Conservation (phyloP, 164 flowering plant species). For the Litsea cubeba region DNA sequence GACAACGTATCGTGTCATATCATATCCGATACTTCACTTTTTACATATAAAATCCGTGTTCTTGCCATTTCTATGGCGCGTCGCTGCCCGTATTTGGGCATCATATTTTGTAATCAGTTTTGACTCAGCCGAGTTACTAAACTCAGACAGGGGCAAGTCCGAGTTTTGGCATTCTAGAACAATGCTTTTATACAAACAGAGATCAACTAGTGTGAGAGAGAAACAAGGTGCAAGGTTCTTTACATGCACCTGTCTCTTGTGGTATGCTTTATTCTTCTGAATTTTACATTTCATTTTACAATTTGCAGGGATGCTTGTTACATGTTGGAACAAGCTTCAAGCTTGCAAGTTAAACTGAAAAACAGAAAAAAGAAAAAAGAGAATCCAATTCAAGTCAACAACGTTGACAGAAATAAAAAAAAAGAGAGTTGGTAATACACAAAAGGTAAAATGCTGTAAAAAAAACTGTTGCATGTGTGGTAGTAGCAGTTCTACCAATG, state of each 20-base stretch:
- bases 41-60: too few relatives aligned
- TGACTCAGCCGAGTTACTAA: not conserved
- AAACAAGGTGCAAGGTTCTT: not conserved
- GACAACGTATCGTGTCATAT: too few relatives aligned
- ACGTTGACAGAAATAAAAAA: not conserved
- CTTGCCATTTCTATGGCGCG: too few relatives aligned
- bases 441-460: too few relatives aligned
- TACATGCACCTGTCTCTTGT: not conserved
- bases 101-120: not conserved
- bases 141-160: too few relatives aligned
- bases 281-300: not conserved
- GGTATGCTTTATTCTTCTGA: not conserved
- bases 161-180: not conserved
- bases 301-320: not conserved
- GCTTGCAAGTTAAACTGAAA: too few relatives aligned
- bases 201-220: not conserved
- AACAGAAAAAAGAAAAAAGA: not conserved
- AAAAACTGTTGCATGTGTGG: not conserved
- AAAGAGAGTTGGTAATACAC: not conserved
- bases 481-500: not conserved
- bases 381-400: not conserved
- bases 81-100: too few relatives aligned
- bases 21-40: too few relatives aligned
- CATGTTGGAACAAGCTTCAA: too few relatives aligned
- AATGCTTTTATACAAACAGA: not conserved